Conservation (phyloP, 768 basidiomycete species). For the Tricholoma sp. region DNA sequence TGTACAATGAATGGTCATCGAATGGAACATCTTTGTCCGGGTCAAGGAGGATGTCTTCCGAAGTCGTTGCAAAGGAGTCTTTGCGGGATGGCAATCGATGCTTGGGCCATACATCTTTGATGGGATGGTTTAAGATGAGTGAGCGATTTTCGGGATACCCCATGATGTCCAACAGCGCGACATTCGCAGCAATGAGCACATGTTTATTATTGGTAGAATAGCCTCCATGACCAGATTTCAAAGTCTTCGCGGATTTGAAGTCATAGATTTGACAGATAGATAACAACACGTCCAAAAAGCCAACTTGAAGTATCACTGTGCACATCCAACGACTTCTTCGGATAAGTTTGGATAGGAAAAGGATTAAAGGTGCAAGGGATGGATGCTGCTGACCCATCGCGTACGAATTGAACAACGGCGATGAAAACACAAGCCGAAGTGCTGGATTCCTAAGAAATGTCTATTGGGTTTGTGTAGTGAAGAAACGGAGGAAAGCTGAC, state of each 20-base stretch:
- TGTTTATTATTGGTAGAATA: not conserved
- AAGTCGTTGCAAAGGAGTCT: too few relatives aligned
- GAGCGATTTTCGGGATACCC: conserved; percentile 11
- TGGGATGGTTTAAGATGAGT: conserved; percentile 10
- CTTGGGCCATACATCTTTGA: not conserved
- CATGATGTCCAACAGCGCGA: conserved; percentile 10
- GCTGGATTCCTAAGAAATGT: conserved; percentile 10
- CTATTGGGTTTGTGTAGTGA: not conserved
- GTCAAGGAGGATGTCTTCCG: too few relatives aligned
- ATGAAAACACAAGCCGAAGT: conserved; percentile 11
- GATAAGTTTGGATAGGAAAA: conserved; percentile 14
- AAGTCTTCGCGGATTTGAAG: not conserved
- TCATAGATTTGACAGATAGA: conserved; percentile 7
- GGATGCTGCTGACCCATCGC: not conserved
- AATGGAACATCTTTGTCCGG: too few relatives aligned
- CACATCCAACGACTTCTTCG: conserved; percentile 5
- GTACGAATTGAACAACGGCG: conserved; percentile 8
- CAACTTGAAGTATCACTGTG: conserved; percentile 11
- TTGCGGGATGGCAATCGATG: too few relatives aligned
- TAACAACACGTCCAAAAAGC: conserved; percentile 12
- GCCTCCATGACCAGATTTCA: not conserved
- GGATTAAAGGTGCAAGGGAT: conserved; percentile 7
- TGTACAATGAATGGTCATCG: too few relatives aligned
- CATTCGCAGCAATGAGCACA: conserved; percentile 13
- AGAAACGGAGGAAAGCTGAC: not conserved